Evolutionary conservation across 2,329 filamentous ascomycete species (phyloP), one percentile per base, ranked within the genome.

Genomic region (Epichloe sibirici): DNA sequence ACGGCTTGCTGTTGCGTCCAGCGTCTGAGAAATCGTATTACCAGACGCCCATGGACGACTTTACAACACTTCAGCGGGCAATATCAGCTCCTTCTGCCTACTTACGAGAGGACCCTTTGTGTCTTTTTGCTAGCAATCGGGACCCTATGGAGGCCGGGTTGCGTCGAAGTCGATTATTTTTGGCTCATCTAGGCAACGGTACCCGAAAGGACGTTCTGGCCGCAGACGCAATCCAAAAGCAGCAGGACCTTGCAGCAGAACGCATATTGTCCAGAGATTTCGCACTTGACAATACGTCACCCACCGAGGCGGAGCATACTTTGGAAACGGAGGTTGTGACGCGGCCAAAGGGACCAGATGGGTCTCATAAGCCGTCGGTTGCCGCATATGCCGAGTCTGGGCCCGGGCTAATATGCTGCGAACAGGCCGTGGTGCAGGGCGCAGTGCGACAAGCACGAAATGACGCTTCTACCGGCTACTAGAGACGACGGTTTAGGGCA

Each of bases 241-340:
- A 6, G 37, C 51, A 48, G 21, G 31, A 50, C n/a, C 45, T 56
- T 35, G 2, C 37, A 12, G 49, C 37, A 12, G 21, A 54, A 12
- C 25, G 47, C n/a, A 49, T 55, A 34, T 38, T 48, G 4, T 37
- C 34, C 6, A 43, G 47, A 34, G 55, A 55, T 42, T 53, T 57
- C 49, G 55, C 57, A 63, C 3, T 13, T 21, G 31, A 40, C 12
- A 21, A 13, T 2, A 15, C 11, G 57, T n/a, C 12, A 17, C 13
- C 15, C 21, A 5, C 66, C 44, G 39, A 65, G 56, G 43, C 58
- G 40, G 42, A 31, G 15, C 61, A 38, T 66, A 59, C 44, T 58
- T 62, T 48, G 58, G 53, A 66, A 65, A 37, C 57, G 58, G 8
- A 39, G 35, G 35, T 4, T 23, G 15, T n/a, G 15, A 48, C 45